These are phyloP conservation scores for Ziziphus jujuba DNA, from an alignment of 306 rosid genomes.

Conservation along the genomic window DNA sequence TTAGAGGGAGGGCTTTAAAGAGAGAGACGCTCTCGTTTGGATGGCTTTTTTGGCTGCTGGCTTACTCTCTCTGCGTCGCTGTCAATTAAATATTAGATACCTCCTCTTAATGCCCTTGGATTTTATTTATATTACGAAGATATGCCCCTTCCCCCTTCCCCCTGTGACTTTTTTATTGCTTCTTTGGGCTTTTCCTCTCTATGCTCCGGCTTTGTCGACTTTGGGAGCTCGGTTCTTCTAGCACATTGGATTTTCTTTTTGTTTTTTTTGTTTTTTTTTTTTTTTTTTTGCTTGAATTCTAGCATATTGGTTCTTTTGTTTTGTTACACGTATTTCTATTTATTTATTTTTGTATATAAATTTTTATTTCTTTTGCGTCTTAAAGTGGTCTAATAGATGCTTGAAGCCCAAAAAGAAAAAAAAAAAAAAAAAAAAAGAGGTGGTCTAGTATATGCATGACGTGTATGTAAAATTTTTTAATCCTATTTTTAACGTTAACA, in stretches of 20 bases:
- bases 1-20: constrained; percentile 33
- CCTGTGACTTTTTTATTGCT: constrained; percentile 5
- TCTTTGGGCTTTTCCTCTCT: background rate
- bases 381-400: background rate
- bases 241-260: constrained; percentile 12
- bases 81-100: constrained; percentile 33
- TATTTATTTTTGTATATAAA: background rate
- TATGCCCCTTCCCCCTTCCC: background rate
- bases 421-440: no score
- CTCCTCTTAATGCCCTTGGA: constrained; percentile 34
- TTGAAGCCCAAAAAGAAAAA: no score
- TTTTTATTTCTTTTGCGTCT: background rate
- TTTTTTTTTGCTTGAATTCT: no score
- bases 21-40: constrained; percentile 50
- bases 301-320: constrained; percentile 7
- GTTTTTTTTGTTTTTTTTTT: no score
- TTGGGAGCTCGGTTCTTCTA: constrained; percentile 8
- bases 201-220: constrained; percentile 33
- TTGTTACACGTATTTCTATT: background rate
- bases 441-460: no score
- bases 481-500: no score
- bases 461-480: no score
- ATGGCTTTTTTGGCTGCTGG: constrained; percentile 57
- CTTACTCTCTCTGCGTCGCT: constrained; percentile 48
- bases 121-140: constrained; percentile 2